Percentiles rank a stretch among this genome's conserved stretches.
These are phyloP conservation scores for Tetrahymena thermophila DNA, from an alignment of 73 alveolate genomes.

Conservation along the genomic window DNA sequence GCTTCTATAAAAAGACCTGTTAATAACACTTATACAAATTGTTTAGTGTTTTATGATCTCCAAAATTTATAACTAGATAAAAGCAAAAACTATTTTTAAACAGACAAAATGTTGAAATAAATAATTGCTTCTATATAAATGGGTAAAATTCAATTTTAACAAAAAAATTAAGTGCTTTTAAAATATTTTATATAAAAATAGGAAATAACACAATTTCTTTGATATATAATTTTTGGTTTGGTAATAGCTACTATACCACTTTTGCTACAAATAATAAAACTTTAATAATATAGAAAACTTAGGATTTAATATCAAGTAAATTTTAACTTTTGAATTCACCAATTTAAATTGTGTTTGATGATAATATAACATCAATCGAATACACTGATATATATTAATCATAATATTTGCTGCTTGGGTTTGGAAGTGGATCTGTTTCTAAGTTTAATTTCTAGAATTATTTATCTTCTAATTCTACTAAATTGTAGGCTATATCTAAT, in stretches of 20 bases:
- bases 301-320: neutral
- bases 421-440: neutral
- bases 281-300: neutral
- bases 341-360: neutral
- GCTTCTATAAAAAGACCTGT: neutral
- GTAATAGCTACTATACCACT: neutral
- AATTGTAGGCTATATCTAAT: neutral
- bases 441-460: neutral
- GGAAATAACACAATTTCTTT: neutral
- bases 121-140: neutral
- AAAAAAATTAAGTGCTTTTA: neutral
- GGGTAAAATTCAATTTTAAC: neutral
- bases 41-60: neutral
- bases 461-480: neutral
- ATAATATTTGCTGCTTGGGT: neutral
- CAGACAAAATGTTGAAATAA: neutral
- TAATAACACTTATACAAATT: neutral
- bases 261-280: neutral
- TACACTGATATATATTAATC: neutral
- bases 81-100: neutral
- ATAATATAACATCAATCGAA: neutral
- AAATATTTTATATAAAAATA: neutral
- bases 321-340: neutral
- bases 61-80: neutral
- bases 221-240: neutral